Conservation (phyloP, 108 stramenopile genomes). For the Mayamaea pseudoterrestris region DNA sequence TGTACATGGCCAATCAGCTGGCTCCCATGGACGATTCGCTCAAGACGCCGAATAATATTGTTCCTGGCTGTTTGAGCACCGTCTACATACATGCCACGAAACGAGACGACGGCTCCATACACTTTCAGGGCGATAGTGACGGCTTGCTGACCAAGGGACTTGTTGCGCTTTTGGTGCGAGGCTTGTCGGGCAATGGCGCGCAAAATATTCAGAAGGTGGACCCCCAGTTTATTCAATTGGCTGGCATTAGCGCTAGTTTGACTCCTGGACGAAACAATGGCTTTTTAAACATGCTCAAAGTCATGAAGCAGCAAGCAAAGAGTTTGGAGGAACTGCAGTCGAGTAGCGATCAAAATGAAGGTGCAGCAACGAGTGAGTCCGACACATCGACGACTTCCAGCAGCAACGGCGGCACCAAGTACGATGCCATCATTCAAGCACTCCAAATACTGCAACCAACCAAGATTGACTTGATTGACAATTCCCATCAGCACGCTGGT, state of each 20-base stretch:
- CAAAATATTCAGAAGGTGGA: slow-evolving; percentile 63
- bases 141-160: slow-evolving; percentile 91
- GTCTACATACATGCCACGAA: slow-evolving; percentile 63
- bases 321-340: slow-evolving; percentile 20
- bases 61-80: slow-evolving; percentile 85
- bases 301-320: slow-evolving; percentile 79
- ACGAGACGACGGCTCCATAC: slow-evolving; percentile 22
- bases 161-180: slow-evolving; percentile 76
- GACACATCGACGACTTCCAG: not conserved
- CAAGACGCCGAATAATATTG: slow-evolving; percentile 72
- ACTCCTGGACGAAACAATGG: slow-evolving; percentile 97
- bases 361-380: not conserved
- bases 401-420: slow-evolving; percentile 13
- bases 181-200: slow-evolving; percentile 62
- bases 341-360: slow-evolving; percentile 1
- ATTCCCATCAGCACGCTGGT: slow-evolving; percentile 66
- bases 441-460: slow-evolving; percentile 63
- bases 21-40: slow-evolving; percentile 32
- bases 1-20: slow-evolving; percentile 82
- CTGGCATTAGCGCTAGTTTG: slow-evolving; percentile 78
- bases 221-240: slow-evolving; percentile 79
- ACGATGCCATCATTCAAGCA: slow-evolving; percentile 62
- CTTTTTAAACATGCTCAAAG: slow-evolving; percentile 91
- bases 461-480: slow-evolving; percentile 49
- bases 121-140: slow-evolving; percentile 89